Evolutionary conservation across 208 protist species (phyloP).

Genomic region (Blastocrithidia nonstop): DNA sequence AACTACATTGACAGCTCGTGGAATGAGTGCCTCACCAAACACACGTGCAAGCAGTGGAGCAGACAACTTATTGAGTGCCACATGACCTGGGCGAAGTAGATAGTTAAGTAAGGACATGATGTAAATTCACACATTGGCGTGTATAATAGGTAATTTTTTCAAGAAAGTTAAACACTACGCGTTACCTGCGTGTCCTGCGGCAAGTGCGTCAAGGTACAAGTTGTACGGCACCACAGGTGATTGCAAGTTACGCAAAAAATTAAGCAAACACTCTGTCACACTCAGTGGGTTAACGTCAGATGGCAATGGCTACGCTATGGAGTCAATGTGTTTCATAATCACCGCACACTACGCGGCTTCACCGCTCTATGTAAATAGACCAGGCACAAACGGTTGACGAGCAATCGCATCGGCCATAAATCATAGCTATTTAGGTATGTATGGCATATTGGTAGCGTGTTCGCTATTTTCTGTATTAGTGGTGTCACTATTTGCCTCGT

Average conservation of each 20-base stretch:
- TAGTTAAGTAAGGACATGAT: slow-evolving; percentile 72
- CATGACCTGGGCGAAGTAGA: slow-evolving; percentile 46
- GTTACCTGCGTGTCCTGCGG: slow-evolving; percentile 26
- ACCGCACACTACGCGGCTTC: slow-evolving; percentile 17
- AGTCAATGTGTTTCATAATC: slow-evolving; percentile 67
- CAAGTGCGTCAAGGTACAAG: slow-evolving; percentile 38
- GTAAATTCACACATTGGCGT: slow-evolving; percentile 79
- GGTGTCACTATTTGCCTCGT: slow-evolving; percentile 18
- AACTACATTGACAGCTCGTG: slow-evolving; percentile 15
- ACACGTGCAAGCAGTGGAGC: slow-evolving; percentile 30
- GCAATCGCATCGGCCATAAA: slow-evolving; percentile 47
- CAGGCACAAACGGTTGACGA: slow-evolving; percentile 18
- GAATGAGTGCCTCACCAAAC: slow-evolving; percentile 50
- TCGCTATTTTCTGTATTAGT: not conserved
- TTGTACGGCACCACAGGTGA: slow-evolving; percentile 66
- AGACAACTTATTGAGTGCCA: slow-evolving; percentile 40
- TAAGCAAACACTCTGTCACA: slow-evolving; percentile 48
- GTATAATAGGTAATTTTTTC: slow-evolving; percentile 48
- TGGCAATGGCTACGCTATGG: slow-evolving; percentile 12
- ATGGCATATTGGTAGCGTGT: slow-evolving; percentile 10
- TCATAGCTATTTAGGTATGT: slow-evolving; percentile 84
- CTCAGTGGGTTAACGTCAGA: slow-evolving; percentile 20
- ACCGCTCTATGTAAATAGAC: slow-evolving; percentile 44
- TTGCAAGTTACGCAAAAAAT: slow-evolving; percentile 57
- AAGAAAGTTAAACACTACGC: slow-evolving; percentile 43